These are phyloP conservation scores for Fusarium temperatum DNA, from an alignment of 2,329 filamentous ascomycete genomes.

Conservation along the genomic window DNA sequence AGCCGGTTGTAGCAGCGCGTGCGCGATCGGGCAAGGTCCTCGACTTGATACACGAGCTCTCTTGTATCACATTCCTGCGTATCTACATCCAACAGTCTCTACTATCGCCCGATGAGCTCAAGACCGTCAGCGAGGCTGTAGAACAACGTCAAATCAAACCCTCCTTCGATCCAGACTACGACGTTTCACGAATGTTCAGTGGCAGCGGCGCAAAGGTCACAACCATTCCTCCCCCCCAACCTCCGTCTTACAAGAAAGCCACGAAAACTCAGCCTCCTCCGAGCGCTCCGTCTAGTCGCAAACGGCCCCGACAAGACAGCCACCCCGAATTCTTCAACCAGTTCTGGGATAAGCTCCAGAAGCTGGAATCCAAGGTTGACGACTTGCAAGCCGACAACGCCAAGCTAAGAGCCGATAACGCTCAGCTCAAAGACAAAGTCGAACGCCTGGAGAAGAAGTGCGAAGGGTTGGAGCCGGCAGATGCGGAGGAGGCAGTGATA, in stretches of 20 bases:
- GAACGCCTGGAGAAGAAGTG: not conserved
- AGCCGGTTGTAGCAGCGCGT: not conserved
- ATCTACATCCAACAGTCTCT: not conserved
- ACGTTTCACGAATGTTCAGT: conserved; percentile 4
- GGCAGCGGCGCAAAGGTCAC: conserved; percentile 1
- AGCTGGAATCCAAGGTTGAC: conserved; percentile 8
- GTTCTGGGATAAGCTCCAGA: conserved; percentile 12
- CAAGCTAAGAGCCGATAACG: not conserved
- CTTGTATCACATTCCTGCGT: not conserved
- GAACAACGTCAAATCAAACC: not conserved
- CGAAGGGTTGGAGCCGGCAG: not conserved
- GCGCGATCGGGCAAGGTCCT: conserved; percentile 9
- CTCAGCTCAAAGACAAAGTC: not conserved
- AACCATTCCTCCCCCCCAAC: not conserved
- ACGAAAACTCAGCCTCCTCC: not conserved
- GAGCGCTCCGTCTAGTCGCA: not conserved
- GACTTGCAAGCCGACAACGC: conserved; percentile 2
- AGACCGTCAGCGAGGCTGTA: not conserved
- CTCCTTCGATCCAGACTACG: not conserved
- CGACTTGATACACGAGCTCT: not conserved
- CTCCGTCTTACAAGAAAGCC: conserved; percentile 1
- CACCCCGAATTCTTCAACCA: not conserved
- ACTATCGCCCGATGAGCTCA: not conserved
- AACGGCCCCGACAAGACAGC: conserved; percentile 11
- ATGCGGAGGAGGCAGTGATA: not conserved